These are phyloP conservation scores for Aspergillus aculeatus DNA, from an alignment of 2,329 filamentous ascomycete species.

Conservation along the genomic window DNA sequence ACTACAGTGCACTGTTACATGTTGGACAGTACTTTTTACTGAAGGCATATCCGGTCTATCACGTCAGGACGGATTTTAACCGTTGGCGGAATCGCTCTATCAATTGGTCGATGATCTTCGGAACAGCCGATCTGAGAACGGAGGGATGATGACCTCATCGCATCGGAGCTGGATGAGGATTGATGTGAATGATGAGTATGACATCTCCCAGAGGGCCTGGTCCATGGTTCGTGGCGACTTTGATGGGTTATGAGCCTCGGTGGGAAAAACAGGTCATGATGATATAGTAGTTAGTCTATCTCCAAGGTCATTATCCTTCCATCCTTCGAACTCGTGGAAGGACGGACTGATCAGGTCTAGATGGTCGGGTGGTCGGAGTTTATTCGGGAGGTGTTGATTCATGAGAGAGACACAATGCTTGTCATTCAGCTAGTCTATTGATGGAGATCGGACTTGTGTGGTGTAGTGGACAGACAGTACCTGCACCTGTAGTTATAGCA, in stretches of 20 bases:
- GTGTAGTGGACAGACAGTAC: no score
- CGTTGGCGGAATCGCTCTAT: no score
- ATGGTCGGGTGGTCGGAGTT: background rate
- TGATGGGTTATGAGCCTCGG: background rate
- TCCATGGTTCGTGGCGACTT: background rate
- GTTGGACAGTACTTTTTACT: no score
- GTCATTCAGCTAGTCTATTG: no score
- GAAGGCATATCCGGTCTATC: no score
- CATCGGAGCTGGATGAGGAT: background rate
- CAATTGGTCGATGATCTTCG: background rate
- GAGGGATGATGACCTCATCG: conserved; percentile 7
- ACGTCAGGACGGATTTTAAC: no score
- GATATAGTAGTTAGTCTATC: background rate
- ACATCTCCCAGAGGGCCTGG: no score
- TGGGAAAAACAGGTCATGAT: background rate
- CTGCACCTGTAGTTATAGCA: background rate
- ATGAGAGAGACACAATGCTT: background rate
- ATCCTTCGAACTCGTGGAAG: no score
- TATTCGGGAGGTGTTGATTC: background rate
- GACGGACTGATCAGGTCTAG: background rate
- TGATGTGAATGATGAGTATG: background rate
- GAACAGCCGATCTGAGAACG: background rate
- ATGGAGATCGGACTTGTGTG: no score
- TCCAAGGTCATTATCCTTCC: no score
- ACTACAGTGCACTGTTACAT: no score